Percentiles rank a stretch among this genome's conserved stretches.
Evolutionary conservation across 1,284 basidiomycete species (phyloP).

Genomic region (Naganishia sp.): DNA sequence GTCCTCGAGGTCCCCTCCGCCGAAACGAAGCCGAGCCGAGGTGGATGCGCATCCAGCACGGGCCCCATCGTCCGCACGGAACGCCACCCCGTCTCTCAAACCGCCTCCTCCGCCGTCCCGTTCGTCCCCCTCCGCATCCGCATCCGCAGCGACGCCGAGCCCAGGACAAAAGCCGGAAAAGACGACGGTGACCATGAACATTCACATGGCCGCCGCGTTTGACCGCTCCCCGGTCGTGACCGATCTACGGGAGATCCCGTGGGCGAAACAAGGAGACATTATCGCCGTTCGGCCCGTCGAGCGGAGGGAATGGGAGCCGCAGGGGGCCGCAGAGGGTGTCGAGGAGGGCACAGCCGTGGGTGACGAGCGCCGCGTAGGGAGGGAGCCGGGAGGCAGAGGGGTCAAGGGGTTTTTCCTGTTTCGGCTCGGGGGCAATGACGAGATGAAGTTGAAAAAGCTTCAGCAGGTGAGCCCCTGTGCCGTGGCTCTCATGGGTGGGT

Average conservation of each 20-base stretch:
- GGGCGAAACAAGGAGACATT: constrained; percentile 36
- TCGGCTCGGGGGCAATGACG: constrained; percentile 29
- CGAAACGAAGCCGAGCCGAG: constrained; percentile 3
- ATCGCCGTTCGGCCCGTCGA: constrained; percentile 31
- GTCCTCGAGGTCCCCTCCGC: not conserved
- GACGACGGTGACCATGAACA: constrained; percentile 30
- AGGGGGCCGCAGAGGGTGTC: too few species aligned
- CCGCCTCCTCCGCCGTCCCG: not conserved
- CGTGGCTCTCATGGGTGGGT: not conserved
- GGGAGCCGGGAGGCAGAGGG: constrained; percentile 4
- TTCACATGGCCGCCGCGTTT: constrained; percentile 33
- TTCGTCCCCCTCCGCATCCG: not conserved
- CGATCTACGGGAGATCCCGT: constrained; percentile 31
- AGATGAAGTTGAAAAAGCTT: constrained; percentile 23
- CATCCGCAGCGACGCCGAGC: not conserved
- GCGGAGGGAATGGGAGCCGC: constrained; percentile 11
- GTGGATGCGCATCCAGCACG: not conserved
- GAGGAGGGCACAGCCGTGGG: not conserved
- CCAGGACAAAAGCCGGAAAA: not conserved
- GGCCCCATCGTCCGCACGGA: not conserved
- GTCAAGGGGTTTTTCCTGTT: constrained; percentile 32
- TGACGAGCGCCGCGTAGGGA: not conserved
- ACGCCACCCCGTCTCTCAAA: not conserved
- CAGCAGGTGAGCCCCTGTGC: not conserved
- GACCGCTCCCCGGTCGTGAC: constrained; percentile 31